Percentiles rank a stretch among this genome's conserved stretches.
Conservation (phyloP, 163 green algal genomes). For the Trebouxiophyceae sp. region DNA sequence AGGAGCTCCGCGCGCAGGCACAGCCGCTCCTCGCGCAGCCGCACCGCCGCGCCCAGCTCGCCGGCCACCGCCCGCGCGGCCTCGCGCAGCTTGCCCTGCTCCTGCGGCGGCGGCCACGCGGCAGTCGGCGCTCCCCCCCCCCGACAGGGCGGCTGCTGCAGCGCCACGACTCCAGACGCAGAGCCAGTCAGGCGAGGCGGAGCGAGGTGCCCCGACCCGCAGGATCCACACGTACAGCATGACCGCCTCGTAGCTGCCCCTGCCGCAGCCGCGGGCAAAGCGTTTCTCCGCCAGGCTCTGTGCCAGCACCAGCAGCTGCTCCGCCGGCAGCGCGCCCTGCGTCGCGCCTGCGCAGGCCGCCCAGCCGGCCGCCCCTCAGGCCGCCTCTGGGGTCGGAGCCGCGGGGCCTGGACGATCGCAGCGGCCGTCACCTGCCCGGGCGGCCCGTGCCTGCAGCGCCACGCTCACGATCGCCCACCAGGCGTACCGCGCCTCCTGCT, state of each 20-base stretch:
- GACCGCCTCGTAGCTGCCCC: constrained; percentile 40
- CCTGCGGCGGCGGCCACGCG: constrained; percentile 10
- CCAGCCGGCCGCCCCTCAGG: background rate
- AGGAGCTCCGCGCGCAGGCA: background rate
- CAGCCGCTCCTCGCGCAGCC: background rate
- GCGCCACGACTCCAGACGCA: no score
- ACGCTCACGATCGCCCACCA: constrained; percentile 63
- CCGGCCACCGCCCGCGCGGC: background rate
- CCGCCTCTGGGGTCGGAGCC: background rate
- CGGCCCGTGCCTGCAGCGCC: constrained; percentile 45
- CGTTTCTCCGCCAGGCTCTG: constrained; percentile 46
- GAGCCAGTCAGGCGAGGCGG: no score
- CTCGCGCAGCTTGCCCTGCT: background rate
- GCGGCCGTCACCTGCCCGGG: background rate
- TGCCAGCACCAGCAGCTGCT: constrained; percentile 60
- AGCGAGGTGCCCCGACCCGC: constrained; percentile 12
- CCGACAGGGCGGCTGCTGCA: no score
- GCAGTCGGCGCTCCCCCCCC: no score
- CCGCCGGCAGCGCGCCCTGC: background rate
- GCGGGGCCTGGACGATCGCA: background rate
- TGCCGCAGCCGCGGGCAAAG: constrained; percentile 18
- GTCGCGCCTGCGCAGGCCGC: background rate
- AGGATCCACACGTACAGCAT: constrained; percentile 63
- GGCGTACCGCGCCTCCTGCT: constrained; percentile 24
- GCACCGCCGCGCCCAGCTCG: background rate